Base-by-base conservation (phyloP, 495 filamentous ascomycete genomes). In the Hyaloscypha variabilis region DNA sequence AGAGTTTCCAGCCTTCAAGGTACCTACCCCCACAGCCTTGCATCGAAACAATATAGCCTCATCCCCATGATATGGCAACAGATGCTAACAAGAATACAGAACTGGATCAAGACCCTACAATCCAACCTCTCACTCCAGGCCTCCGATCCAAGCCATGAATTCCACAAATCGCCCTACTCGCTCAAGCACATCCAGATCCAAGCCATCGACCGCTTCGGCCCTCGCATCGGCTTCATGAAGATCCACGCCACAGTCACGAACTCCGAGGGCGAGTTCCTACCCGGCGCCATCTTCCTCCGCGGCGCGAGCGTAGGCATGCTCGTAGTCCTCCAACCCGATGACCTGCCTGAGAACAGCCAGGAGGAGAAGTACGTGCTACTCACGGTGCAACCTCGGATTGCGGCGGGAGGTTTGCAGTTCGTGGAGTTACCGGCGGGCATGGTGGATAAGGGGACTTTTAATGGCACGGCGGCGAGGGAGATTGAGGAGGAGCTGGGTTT, bases 341-440 rank as follows among this genome's bases (percentile, higher is more conserved):
- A 93, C 72, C 77, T 82, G 1, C 70, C 77, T 0, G 30, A 67
- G 1, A 65, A 42, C 0, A 71, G 76, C 6, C 78, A 82, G 24
- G 73, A 74, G 0, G 86, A 90, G 62, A 89, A 91, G 71, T 83
- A 88, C 67, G 92, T 87, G 2, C 78, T 96, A 28, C 75, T 97
- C 39, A 94, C 93, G 1, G 81, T 96, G 31, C 94, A 97, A 72
- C 89, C 93, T 26, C 90, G 93, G 39, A 82, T 96, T 23, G 85
- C 94, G 0, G 91, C 90, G 11, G 92, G 90, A 0, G 89, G 87
- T 6, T 77, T 97, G 10, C 81, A 82, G 10, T 88, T 96, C 68
- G 78, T 88, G 14, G 93, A 97, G 73, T 79, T 97, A 23, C 93
- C 93, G 0, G 93, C 93, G 0, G 93, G 93, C 6, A 96, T 97